Conservation (phyloP, 2,329 filamentous ascomycete species). For the Xylariaceae sp. region DNA sequence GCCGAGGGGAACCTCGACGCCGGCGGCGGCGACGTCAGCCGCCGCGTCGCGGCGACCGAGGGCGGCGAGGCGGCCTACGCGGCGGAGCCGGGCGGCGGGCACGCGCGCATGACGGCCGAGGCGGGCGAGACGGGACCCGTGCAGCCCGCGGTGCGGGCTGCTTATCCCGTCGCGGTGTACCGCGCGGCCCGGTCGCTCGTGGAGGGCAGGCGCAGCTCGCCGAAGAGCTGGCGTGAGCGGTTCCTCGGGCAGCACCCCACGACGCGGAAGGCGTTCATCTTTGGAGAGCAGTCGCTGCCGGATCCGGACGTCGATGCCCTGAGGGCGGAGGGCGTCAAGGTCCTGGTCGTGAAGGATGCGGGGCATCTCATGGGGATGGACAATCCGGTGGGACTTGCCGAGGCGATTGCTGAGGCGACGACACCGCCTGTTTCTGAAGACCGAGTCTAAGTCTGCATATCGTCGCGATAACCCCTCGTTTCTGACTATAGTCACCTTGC, state of each 20-base stretch:
- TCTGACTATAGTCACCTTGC: too few species aligned
- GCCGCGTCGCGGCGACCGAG: background rate
- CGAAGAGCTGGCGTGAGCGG: background rate
- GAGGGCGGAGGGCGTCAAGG: background rate
- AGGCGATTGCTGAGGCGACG: background rate
- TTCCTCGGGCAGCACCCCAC: background rate
- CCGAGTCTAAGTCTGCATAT: background rate
- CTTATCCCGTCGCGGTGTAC: background rate
- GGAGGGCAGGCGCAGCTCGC: background rate
- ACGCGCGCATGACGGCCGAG: too few species aligned
- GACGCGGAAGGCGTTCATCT: background rate
- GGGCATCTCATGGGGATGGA: background rate
- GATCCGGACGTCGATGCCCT: background rate
- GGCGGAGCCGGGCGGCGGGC: background rate
- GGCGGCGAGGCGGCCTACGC: background rate
- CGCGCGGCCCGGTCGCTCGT: background rate
- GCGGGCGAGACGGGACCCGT: too few species aligned
- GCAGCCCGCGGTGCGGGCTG: background rate
- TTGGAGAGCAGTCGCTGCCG: background rate
- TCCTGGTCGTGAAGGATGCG: background rate
- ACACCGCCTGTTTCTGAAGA: background rate
- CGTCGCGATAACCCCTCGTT: too few species aligned
- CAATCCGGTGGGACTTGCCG: background rate
- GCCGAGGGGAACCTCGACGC: slow-evolving; percentile 1
- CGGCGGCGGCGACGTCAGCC: background rate